A percentile compares a stretch with the other conserved stretches of the same genome.
Conservation (phyloP, 257 asterid species). For the Nicotiana obtusifolia region DNA sequence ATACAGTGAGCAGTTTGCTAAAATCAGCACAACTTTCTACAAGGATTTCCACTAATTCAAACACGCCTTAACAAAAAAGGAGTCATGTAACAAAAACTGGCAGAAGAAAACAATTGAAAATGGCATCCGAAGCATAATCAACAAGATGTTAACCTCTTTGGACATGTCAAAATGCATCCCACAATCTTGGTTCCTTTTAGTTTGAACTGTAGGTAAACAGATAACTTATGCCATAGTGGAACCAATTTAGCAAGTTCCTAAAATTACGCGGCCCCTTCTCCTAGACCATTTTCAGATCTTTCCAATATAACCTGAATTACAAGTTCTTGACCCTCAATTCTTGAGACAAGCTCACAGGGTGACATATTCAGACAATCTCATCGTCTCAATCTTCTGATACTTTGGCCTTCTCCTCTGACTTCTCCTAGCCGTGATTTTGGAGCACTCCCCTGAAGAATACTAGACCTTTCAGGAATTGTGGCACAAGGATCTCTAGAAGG, state of each 20-base stretch:
- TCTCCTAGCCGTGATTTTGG: conserved; percentile 54
- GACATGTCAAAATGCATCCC: neutral
- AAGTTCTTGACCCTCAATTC: neutral
- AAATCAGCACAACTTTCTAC: conserved; percentile 12
- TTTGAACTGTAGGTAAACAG: neutral
- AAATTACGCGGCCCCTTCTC: neutral
- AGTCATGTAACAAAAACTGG: neutral
- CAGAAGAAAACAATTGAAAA: neutral
- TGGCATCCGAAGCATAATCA: conserved; percentile 16
- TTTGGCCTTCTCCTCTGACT: conserved; percentile 39
- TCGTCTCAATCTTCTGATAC: conserved; percentile 56
- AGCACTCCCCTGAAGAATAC: conserved; percentile 24
- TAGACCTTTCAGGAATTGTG: conserved; percentile 30
- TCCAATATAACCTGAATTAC: neutral
- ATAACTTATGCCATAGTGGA: neutral
- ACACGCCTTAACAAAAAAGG: conserved; percentile 1
- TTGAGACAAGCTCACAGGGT: neutral
- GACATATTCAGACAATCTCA: conserved; percentile 16
- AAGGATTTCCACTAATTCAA: conserved; percentile 2
- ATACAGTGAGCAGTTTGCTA: neutral
- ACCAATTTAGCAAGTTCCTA: neutral
- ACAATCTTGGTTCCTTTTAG: neutral
- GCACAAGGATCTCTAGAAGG: conserved; percentile 36
- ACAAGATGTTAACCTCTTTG: conserved; percentile 49
- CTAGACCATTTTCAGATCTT: neutral